phyloP scores from a whole-genome alignment of 2,329 filamentous ascomycete species.

The Stachybotrys elegans region DNA sequence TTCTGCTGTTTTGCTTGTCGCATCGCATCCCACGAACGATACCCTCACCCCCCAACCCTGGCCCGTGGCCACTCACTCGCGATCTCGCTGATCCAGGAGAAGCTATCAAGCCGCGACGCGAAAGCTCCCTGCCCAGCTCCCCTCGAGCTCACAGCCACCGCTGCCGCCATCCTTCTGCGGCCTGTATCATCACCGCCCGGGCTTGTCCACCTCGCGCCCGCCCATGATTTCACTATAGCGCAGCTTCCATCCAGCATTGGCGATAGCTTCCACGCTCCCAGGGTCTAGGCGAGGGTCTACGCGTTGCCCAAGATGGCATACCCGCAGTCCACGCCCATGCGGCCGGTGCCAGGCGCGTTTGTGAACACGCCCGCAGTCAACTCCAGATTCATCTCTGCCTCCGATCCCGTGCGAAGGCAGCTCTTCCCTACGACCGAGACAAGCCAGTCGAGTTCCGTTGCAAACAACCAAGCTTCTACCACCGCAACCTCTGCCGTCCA shows the following conservation, averaged over 20 bases:
- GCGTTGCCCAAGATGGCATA: conserved; percentile 45
- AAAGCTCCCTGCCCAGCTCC: conserved; percentile 2
- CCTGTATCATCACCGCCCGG: too few species aligned
- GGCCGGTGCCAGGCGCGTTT: conserved; percentile 70
- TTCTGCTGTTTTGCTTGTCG: conserved; percentile 13
- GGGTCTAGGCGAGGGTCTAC: conserved; percentile 21
- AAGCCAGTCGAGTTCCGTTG: conserved; percentile 11
- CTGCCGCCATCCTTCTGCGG: too few species aligned
- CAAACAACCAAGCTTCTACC: conserved; percentile 11
- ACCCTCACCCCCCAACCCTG: conserved; percentile 10
- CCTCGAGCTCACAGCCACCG: conserved; percentile 5
- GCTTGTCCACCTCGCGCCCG: too few species aligned
- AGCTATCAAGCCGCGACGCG: conserved; percentile 10
- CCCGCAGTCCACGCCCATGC: conserved; percentile 58
- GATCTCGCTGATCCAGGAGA: conserved; percentile 10
- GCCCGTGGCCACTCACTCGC: conserved; percentile 2
- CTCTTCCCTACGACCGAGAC: conserved; percentile 37
- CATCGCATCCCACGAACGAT: conserved; percentile 5
- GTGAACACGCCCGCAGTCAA: conserved; percentile 66
- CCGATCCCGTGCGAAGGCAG: conserved; percentile 46
- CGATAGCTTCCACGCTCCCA: conserved; percentile 19
- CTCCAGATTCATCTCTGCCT: conserved; percentile 38
- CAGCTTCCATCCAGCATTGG: conserved; percentile 19
- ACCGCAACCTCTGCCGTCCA: conserved; percentile 15
- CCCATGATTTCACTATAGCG: conserved; percentile 10